Conservation (phyloP, 768 basidiomycete genomes). For the Agrocybe praecox region DNA sequence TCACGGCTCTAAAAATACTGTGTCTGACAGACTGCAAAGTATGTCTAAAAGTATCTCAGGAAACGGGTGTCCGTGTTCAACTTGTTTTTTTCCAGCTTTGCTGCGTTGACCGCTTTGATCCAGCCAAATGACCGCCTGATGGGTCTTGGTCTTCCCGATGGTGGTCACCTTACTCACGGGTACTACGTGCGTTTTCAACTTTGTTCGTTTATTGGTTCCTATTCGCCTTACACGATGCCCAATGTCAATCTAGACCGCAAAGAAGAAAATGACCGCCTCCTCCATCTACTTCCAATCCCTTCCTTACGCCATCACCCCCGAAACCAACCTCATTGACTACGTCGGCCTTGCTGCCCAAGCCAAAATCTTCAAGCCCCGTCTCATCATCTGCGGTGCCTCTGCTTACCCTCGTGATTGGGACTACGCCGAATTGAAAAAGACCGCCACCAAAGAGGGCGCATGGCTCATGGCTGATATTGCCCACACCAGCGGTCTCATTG, state of each 20-base stretch:
- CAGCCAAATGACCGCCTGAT: conserved; percentile 98
- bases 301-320: conserved; percentile 84
- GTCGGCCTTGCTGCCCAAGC: conserved; percentile 78
- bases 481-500: conserved; percentile 94
- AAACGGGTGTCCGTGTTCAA: conserved; percentile 16
- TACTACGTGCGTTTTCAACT: conserved; percentile 74
- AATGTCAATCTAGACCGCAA: conserved; percentile 70
- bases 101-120: conserved; percentile 92
- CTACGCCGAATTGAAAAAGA: conserved; percentile 80
- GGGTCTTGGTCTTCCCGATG: conserved; percentile 98
- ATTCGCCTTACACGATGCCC: conserved; percentile 2
- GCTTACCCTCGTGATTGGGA: conserved; percentile 99
- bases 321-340: conserved; percentile 92
- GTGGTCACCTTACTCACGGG: conserved; percentile 96
- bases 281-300: conserved; percentile 99
- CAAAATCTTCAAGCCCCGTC: conserved; percentile 91
- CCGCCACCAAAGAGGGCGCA: conserved; percentile 85
- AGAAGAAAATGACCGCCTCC: conserved; percentile 99
- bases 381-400: conserved; percentile 97
- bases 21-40: conserved; percentile 79
- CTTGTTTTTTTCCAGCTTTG: conserved; percentile 64
- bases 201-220: conserved; percentile 5
- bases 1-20: conserved; percentile 16
- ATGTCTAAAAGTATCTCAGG: conserved; percentile 22
- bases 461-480: conserved; percentile 97